These are phyloP conservation scores for Plasmodium reichenowi DNA, from an alignment of 169 alveolate genomes.

Conservation along the genomic window DNA sequence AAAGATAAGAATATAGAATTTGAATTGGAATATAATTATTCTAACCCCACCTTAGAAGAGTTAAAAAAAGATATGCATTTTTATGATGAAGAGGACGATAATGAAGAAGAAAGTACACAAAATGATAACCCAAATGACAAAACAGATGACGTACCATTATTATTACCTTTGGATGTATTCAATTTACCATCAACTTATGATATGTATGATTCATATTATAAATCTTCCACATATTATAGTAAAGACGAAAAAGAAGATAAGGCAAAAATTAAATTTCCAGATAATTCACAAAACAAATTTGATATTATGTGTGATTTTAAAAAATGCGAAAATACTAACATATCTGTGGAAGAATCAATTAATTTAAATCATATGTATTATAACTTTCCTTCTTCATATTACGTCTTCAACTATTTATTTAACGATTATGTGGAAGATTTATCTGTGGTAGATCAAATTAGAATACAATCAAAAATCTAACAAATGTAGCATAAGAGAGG, in stretches of 20 bases:
- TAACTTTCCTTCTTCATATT: conserved; percentile 52
- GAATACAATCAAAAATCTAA: conserved; percentile 1
- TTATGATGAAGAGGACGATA: neutral
- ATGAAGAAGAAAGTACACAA: neutral
- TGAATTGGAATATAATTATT: conserved; percentile 10
- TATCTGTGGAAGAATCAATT: conserved; percentile 58
- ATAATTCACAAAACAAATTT: conserved; percentile 42
- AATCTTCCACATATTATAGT: conserved; percentile 45
- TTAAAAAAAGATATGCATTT: conserved; percentile 4
- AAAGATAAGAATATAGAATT: conserved; percentile 15
- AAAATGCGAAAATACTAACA: conserved; percentile 45
- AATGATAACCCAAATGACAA: neutral
- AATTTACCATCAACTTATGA: conserved; percentile 69
- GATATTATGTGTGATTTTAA: conserved; percentile 54
- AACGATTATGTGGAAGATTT: conserved; percentile 24
- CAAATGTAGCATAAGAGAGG: neutral
- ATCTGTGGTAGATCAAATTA: conserved; percentile 27
- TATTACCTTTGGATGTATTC: conserved; percentile 46
- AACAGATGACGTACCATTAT: conserved; percentile 1
- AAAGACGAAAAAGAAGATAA: conserved; percentile 38
- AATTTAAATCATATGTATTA: conserved; percentile 46
- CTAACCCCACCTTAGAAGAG: conserved; percentile 12
- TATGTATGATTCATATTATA: conserved; percentile 51
- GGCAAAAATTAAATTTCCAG: conserved; percentile 34
- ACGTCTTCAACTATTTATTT: conserved; percentile 47